Evolutionary conservation across 768 basidiomycete species (phyloP).

Genomic region (Clitopilus hobsonii): DNA sequence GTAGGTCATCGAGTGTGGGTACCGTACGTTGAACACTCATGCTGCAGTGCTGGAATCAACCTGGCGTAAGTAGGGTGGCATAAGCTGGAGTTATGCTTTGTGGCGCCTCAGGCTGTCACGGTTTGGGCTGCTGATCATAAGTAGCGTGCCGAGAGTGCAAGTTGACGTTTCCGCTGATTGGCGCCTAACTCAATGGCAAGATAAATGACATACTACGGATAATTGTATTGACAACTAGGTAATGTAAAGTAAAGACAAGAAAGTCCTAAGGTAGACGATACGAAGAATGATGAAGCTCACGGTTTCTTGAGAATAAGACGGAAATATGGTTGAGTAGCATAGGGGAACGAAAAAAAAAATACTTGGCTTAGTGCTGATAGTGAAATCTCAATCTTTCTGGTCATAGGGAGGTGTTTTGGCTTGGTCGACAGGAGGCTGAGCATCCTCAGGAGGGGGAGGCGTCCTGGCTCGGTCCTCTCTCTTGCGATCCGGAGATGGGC

Average conservation of each 20-base stretch:
- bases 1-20: constrained; percentile 23
- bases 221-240: background rate
- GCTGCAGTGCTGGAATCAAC: background rate
- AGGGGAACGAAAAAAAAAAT: constrained; percentile 4
- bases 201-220: background rate
- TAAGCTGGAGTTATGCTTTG: background rate
- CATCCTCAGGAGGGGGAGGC: constrained; percentile 41
- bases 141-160: no score
- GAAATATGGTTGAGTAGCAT: constrained; percentile 1
- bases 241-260: constrained; percentile 1
- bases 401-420: constrained; percentile 61
- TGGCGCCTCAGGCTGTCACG: no score
- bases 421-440: constrained; percentile 41
- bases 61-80: no score
- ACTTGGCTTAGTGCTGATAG: constrained; percentile 26
- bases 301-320: background rate
- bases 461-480: constrained; percentile 49
- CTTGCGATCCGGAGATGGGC: constrained; percentile 36
- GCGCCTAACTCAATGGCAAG: no score
- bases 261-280: background rate
- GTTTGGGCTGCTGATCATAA: background rate
- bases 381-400: background rate
- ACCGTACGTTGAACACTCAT: constrained; percentile 10
- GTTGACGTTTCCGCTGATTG: no score
- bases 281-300: background rate